Percentiles rank a stretch among this genome's conserved stretches.
phyloP scores from a whole-genome alignment of 345 rosid genomes.

The Mallotus nudiflorus region DNA sequence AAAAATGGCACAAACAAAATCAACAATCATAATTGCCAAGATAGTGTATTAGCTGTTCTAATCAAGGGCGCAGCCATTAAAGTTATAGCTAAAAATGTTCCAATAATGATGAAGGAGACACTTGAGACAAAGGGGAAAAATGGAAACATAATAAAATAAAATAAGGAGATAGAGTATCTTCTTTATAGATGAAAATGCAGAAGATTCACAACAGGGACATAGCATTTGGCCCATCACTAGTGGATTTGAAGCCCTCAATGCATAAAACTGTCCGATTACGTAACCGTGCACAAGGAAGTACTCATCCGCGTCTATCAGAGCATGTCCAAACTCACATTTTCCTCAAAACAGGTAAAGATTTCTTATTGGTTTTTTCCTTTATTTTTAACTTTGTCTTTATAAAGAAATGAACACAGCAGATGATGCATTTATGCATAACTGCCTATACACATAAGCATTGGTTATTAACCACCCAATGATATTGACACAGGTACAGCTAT shows the following conservation, averaged over 20 bases:
- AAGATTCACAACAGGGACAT: not conserved
- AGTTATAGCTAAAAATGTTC: not conserved
- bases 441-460: not conserved
- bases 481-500: not conserved
- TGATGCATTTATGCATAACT: not conserved
- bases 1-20: not conserved
- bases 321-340: not conserved
- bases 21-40: not conserved
- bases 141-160: not conserved
- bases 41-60: not conserved
- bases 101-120: not conserved
- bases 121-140: not conserved
- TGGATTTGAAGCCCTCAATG: not conserved
- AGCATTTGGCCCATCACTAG: not conserved
- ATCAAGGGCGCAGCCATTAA: not conserved
- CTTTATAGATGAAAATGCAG: not conserved
- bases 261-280: not conserved
- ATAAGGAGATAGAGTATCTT: not conserved
- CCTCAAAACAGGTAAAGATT: not conserved
- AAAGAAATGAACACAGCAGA: not conserved
- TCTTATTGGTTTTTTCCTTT: not conserved
- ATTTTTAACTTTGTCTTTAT: not conserved
- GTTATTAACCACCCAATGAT: not conserved
- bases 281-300: not conserved
- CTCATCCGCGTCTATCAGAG: not conserved